phyloP scores from a whole-genome alignment of 2,329 filamentous ascomycete species.

The Cryphonectria naterciae region DNA sequence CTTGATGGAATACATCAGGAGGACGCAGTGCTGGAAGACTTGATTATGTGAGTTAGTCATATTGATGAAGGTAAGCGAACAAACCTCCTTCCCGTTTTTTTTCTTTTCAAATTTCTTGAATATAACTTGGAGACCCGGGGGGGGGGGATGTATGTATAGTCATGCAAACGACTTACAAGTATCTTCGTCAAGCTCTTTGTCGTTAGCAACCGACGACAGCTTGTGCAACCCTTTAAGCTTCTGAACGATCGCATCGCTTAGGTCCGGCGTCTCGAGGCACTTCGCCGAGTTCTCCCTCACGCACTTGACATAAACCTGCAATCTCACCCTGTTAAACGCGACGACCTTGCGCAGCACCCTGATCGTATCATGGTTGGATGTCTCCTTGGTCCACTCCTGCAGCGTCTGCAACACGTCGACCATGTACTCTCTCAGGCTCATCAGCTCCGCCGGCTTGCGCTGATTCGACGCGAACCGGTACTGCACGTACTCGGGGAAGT shows the following conservation, averaged over 20 bases:
- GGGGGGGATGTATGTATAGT: too few species aligned
- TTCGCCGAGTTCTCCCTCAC: conserved; percentile 4
- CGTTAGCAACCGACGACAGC: background rate
- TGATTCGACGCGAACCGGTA: conserved; percentile 39
- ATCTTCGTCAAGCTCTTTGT: background rate
- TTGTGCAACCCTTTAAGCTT: conserved; percentile 7
- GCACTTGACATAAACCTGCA: conserved; percentile 26
- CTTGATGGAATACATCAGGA: conserved; percentile 12
- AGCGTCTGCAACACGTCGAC: conserved; percentile 30
- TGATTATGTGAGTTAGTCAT: background rate
- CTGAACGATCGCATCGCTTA: background rate
- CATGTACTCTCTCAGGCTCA: conserved; percentile 20
- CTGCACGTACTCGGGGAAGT: conserved; percentile 32
- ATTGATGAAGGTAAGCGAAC: background rate
- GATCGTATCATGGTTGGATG: background rate
- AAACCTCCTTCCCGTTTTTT: too few species aligned
- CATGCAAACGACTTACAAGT: background rate
- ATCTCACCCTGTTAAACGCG: conserved; percentile 28
- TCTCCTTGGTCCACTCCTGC: conserved; percentile 6
- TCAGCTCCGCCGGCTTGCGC: conserved; percentile 27
- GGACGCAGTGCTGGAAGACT: conserved; percentile 17
- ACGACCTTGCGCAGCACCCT: conserved; percentile 29
- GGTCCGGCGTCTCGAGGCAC: conserved; percentile 17
- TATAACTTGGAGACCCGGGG: too few species aligned
- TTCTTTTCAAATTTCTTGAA: too few species aligned